A percentile compares a stretch with the other conserved stretches of the same genome.
phyloP scores from a whole-genome alignment of 345 rosid species.

The Populus simonii region DNA sequence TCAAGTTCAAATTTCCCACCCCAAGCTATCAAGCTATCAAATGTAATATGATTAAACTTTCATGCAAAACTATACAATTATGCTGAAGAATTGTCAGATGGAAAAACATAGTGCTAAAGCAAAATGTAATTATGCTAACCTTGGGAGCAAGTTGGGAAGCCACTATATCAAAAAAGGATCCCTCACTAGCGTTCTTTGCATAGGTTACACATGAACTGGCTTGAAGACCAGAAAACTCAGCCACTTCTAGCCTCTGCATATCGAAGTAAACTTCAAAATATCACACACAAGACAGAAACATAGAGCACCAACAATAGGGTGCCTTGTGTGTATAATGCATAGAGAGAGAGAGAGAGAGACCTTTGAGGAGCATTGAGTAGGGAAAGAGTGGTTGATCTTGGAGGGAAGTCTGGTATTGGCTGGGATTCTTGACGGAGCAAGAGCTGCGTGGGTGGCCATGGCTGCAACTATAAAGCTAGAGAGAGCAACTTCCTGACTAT shows the following conservation, averaged over 20 bases:
- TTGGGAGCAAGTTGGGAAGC: constrained; percentile 69
- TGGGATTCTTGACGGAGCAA: constrained; percentile 78
- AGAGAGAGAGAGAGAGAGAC: constrained; percentile 21
- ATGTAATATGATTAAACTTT: too few relatives aligned
- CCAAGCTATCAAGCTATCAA: too few relatives aligned
- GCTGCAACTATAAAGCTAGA: constrained; percentile 32
- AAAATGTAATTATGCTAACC: constrained; percentile 33
- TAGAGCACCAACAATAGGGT: background rate
- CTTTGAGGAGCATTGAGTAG: constrained; percentile 76
- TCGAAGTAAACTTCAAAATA: background rate
- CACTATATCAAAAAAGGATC: constrained; percentile 68
- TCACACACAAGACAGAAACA: background rate
- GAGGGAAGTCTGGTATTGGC: constrained; percentile 57
- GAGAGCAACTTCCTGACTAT: constrained; percentile 12
- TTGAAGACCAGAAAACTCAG: constrained; percentile 79
- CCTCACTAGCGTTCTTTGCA: constrained; percentile 39
- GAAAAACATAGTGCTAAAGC: background rate
- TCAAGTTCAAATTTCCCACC: too few relatives aligned
- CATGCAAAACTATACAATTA: too few relatives aligned
- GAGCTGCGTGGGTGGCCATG: constrained; percentile 95
- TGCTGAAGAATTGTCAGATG: too few relatives aligned
- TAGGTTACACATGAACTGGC: constrained; percentile 38
- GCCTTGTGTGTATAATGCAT: background rate
- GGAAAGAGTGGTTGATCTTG: constrained; percentile 52
- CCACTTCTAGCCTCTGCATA: constrained; percentile 64